Base-by-base conservation (phyloP, 495 filamentous ascomycete species). In the Aspergillus ellipticus region DNA sequence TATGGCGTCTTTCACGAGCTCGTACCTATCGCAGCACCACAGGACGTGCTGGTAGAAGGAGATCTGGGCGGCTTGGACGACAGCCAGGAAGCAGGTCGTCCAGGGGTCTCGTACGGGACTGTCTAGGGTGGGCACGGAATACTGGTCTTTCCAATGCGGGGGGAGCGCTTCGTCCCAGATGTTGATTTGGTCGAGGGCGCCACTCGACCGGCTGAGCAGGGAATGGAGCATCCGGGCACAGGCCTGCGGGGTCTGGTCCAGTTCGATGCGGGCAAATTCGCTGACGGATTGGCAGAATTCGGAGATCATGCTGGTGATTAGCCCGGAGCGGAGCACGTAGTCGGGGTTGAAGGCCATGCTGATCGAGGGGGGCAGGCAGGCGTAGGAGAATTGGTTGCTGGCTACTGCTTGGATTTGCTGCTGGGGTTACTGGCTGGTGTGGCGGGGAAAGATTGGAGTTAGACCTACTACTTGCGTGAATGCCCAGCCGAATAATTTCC, bases 341-440 rank as follows among this genome's bases (percentile, higher is more conserved):
- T 52, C 49, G 2, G 49, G 49, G 6, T 42, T 20, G 33, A 42
- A 52, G 2, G 21, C 17, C 31, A 42, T 52, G 33, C 21, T 24
- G 20, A 52, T 52, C 9, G 49, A 52, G n/a, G 29, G 10, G 11
- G 49, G 49, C 4, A 52, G 11, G 31, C n/a, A 24, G 11, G 49
- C 49, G 15, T 52, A 52, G 3, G 16, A 19, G 20, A 41, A 52
- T 24, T 42, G 31, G 20, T 42, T 26, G 20, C 22, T 33, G 49
- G 53, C 53, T 17, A 49, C 19, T 13, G 53, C 53, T 48, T 55
- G 53, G 7, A 42, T 55, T 54, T 54, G 52, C 52, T 54, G n/a
- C 26, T 13, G 8, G 0, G 6, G 9, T 48, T 9, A 17, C 15
- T 10, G 17, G n/a, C 13, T 33, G 2, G 29, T 13, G 1, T n/a